Percentiles rank a stretch among this genome's conserved stretches.
These are phyloP conservation scores for Gossypium longicalyx DNA, from an alignment of 345 rosid genomes.

Conservation along the genomic window DNA sequence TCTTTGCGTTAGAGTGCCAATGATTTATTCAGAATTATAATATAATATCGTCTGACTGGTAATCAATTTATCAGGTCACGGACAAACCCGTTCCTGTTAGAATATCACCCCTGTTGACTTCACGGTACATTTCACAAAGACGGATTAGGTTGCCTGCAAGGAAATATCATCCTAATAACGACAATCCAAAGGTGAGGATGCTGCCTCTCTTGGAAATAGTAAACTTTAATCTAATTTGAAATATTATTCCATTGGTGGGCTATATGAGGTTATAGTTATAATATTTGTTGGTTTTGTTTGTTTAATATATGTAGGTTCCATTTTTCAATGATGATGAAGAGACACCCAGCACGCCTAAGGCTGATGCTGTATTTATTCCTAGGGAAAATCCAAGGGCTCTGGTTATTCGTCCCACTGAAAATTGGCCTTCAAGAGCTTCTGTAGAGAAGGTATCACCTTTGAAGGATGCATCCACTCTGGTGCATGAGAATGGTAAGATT, in stretches of 20 bases:
- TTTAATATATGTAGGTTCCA: conserved; percentile 58
- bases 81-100: conserved; percentile 77
- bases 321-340: conserved; percentile 83
- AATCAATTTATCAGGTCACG: conserved; percentile 48
- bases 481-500: conserved; percentile 20
- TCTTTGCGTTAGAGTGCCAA: not conserved
- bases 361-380: conserved; percentile 84
- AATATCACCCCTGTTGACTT: conserved; percentile 72
- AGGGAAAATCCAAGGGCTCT: conserved; percentile 94
- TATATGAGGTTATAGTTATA: not conserved
- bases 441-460: conserved; percentile 42
- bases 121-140: conserved; percentile 76
- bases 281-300: not conserved
- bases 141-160: conserved; percentile 69
- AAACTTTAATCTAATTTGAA: not conserved
- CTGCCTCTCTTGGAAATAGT: not conserved
- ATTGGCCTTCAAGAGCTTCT: conserved; percentile 46
- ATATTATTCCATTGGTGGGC: not conserved
- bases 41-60: not conserved
- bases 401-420: conserved; percentile 60
- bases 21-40: not conserved
- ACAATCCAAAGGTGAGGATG: conserved; percentile 55
- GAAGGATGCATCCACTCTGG: conserved; percentile 29
- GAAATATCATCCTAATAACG: conserved; percentile 69
- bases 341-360: conserved; percentile 77